phyloP scores from a whole-genome alignment of 352 stramenopile genomes.

The Poterioochromonas sp. region DNA sequence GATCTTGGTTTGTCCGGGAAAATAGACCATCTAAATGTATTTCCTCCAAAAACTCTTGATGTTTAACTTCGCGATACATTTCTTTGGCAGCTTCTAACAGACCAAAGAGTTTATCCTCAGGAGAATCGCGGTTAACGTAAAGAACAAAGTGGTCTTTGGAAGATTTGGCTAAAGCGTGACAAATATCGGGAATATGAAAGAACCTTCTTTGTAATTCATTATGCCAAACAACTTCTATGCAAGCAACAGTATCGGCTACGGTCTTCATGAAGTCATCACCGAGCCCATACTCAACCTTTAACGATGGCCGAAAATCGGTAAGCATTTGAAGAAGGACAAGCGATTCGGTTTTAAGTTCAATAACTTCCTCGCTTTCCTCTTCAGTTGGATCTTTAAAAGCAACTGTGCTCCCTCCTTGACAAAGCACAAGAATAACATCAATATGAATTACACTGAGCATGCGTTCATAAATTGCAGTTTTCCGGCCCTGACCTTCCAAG shows the following conservation, averaged over 20 bases:
- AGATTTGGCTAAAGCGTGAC: conserved; percentile 37
- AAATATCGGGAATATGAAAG: conserved; percentile 42
- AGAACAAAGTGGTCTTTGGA: conserved; percentile 38
- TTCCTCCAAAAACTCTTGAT: conserved; percentile 38
- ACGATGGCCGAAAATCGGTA: conserved; percentile 39
- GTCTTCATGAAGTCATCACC: conserved; percentile 29
- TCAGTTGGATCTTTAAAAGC: too few species aligned
- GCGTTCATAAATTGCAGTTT: conserved; percentile 37
- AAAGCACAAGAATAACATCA: conserved; percentile 35
- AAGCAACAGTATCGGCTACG: conserved; percentile 22
- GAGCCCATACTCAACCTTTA: conserved; percentile 36
- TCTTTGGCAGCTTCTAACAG: conserved; percentile 38
- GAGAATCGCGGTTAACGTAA: conserved; percentile 34
- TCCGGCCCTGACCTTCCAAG: conserved; percentile 40
- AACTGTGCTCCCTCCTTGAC: neutral
- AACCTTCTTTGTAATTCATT: conserved; percentile 40
- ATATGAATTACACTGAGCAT: conserved; percentile 46
- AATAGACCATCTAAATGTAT: conserved; percentile 37
- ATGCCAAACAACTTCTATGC: conserved; percentile 43
- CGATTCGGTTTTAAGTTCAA: conserved; percentile 38
- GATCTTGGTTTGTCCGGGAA: conserved; percentile 37
- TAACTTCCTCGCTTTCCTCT: conserved; percentile 15
- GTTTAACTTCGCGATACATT: conserved; percentile 42
- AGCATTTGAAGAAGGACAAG: conserved; percentile 45
- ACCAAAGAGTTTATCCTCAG: conserved; percentile 40